Evolutionary conservation across 2,329 filamentous ascomycete genomes (phyloP), one percentile per base, ranked within the genome.

Genomic region (Xylariaceae sp.): DNA sequence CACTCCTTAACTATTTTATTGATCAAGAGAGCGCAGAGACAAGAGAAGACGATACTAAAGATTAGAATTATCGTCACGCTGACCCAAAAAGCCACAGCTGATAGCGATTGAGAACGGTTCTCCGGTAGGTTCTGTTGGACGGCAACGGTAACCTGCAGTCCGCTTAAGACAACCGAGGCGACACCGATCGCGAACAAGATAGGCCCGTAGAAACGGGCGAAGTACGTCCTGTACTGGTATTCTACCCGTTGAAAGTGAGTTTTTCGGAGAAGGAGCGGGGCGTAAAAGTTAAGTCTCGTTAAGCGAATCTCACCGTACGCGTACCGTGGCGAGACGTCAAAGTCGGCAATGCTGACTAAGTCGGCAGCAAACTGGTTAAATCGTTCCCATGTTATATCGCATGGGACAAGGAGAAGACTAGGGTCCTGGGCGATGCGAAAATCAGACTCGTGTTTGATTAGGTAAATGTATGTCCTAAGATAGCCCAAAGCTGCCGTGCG

Each of bases 371-470:
- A n/a, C n/a, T n/a, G n/a, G n/a, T n/a, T n/a, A 41, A 63, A 62
- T 24, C 58, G 44, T 45, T 61, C 57, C 58, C 58, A 64, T 0
- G 55, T 59, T 20, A 55, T 32, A n/a, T 50, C 46, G 9, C 8
- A 18, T 21, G 55, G 59, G 4, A 63, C 27, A 10, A 63, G 59
- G 7, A 27, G 35, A 15, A 61, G 40, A 3, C 33, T 50, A 4
- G 49, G 21, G 11, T 68, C 59, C 15, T 65, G 52, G 1, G 72
- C 73, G 11, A 75, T 71, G 3, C 39, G 15, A 21, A 75, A 68
- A 53, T 76, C 74, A 29, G 66, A 70, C 52, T 71, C 61, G 46
- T 67, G 63, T 0, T 29, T 44, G 4, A 76, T 62, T 1, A 76
- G 60, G 8, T 61, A 50, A 2, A 55, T 45, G 55, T 74, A 75